A percentile compares a stretch with the other conserved stretches of the same genome.
Conservation (phyloP, 257 asterid species). For the Jacaranda copaia region DNA sequence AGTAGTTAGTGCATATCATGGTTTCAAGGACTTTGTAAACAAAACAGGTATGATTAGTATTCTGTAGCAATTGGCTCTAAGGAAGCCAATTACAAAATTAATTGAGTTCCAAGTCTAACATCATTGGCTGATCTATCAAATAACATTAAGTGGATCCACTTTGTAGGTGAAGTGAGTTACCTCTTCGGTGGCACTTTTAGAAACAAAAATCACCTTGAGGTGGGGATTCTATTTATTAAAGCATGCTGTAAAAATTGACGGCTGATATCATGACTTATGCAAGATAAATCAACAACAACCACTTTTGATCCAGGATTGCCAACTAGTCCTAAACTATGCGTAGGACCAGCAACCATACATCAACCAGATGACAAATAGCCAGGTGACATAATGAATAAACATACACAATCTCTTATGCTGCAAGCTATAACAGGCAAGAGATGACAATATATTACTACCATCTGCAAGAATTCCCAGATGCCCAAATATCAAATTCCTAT, state of each 20-base stretch:
- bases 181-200: neutral
- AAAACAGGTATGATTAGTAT: neutral
- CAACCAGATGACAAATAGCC: too few species aligned
- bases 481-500: neutral
- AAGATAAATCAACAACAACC: neutral
- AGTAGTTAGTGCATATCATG: neutral
- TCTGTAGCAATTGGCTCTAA: neutral
- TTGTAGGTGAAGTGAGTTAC: neutral
- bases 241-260: neutral
- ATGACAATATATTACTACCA: neutral
- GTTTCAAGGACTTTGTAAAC: neutral
- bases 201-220: too few species aligned
- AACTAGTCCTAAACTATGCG: too few species aligned
- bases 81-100: neutral
- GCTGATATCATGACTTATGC: neutral
- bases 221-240: neutral
- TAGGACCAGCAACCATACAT: too few species aligned
- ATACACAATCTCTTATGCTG: too few species aligned
- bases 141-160: neutral
- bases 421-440: neutral
- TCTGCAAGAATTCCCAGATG: neutral
- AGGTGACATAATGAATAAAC: too few species aligned
- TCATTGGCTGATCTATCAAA: neutral
- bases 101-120: neutral
- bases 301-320: too few species aligned